A percentile compares a stretch with the other conserved stretches of the same genome.
Conservation (phyloP, 2,329 filamentous ascomycete genomes). For the Aspergillus ruber region DNA sequence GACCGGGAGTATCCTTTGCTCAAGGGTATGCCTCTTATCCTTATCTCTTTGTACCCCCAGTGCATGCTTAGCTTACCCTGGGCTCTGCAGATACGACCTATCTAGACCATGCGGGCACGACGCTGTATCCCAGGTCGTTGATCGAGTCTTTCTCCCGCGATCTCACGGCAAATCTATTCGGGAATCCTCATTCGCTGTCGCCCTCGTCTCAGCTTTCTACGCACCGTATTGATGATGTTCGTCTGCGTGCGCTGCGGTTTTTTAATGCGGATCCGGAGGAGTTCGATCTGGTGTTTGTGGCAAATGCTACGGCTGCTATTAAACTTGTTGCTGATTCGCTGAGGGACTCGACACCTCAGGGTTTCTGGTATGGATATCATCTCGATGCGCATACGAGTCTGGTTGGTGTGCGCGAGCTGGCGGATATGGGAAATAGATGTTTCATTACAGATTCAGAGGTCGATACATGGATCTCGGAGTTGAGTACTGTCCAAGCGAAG, state of each 20-base stretch:
- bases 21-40: conserved; percentile 23
- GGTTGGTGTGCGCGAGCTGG: conserved; percentile 71
- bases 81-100: conserved; percentile 60
- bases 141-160: conserved; percentile 74
- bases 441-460: conserved; percentile 59
- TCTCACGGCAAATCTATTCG: conserved; percentile 71
- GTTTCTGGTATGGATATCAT: conserved; percentile 80
- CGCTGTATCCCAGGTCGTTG: conserved; percentile 70
- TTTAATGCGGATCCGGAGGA: conserved; percentile 74
- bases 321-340: conserved; percentile 80
- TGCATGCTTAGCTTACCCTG: background rate
- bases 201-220: conserved; percentile 71
- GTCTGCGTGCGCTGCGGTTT: conserved; percentile 64
- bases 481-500: conserved; percentile 10
- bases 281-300: conserved; percentile 85
- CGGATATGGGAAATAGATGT: conserved; percentile 55
- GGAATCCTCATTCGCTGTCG: conserved; percentile 88
- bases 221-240: conserved; percentile 66
- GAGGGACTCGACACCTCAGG: conserved; percentile 54
- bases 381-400: conserved; percentile 79
- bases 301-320: conserved; percentile 85
- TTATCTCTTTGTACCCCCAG: background rate
- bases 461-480: conserved; percentile 54
- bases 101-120: conserved; percentile 94
- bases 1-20: conserved; percentile 43